Base-by-base conservation (phyloP, 495 filamentous ascomycete species). In the Cudoniella acicularis region DNA sequence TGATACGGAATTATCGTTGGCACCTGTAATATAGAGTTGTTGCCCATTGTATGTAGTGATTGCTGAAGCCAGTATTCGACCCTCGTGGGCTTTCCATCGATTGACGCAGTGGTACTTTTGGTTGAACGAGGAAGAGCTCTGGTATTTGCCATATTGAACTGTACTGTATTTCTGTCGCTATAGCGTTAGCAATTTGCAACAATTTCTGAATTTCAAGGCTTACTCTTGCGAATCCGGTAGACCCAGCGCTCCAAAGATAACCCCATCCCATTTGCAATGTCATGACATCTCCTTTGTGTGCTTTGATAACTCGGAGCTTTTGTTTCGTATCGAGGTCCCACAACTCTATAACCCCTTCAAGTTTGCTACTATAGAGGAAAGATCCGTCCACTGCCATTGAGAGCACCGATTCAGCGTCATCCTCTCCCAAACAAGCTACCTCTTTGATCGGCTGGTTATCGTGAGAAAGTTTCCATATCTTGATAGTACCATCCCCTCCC, bases 311-410 rank as follows among this genome's bases (percentile, higher is more conserved):
- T 55, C 93, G 81, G 18, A 98, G 78, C 50, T 94, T 86, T 75
- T 98, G 94, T 60, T 86, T 84, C 1, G 94, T 97, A 68, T 98
- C 94, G 13, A 98, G 77, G 65, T 98, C 96, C 94, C 94, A 98
- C 16, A 98, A 85, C 68, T 96, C 92, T 52, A 98, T 80, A 43
- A 95, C 85, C n/a, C 94, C 94, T n/a, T 86, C 83, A 0, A 90
- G 80, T 53, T 92, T 83, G 57, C 94, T 94, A 62, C 87, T 89
- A 67, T 97, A 98, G 10, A 98, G 80, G 59, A 98, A 87, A 0
- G 90, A 88, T 0, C 90, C 91, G 60, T 96, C 92, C 0, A 92
- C 76, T 2, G 88, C 86, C 49, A 98, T 79, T 1, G 89, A 90
- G 57, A 96, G 78, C 2, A 98, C 87, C 1, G 90, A 85, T 56